Percentiles rank a stretch among this genome's conserved stretches.
phyloP scores from a whole-genome alignment of 305 asterid species.

The Fraxinus sp. region DNA sequence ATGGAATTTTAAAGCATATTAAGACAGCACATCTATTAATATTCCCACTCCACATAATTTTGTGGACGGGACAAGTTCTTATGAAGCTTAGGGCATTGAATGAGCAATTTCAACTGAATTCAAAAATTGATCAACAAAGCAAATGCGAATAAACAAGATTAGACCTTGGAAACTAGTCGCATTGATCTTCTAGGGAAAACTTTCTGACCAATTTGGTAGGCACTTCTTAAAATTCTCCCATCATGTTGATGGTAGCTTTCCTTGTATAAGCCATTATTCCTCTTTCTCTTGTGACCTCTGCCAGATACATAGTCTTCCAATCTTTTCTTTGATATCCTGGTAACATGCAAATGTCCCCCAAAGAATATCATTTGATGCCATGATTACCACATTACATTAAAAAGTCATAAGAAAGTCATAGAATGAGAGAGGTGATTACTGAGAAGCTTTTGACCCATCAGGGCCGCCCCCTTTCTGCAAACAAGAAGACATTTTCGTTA shows the following conservation, averaged over 20 bases:
- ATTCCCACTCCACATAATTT: neutral
- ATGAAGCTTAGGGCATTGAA: neutral
- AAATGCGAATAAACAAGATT: neutral
- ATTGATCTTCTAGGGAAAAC: constrained; percentile 26
- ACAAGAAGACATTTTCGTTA: constrained; percentile 1
- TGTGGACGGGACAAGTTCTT: neutral
- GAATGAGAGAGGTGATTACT: constrained; percentile 22
- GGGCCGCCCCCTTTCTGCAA: constrained; percentile 20
- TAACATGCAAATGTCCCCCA: constrained; percentile 12
- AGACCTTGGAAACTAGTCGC: constrained; percentile 30
- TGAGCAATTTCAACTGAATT: neutral
- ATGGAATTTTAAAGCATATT: neutral
- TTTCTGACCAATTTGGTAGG: constrained; percentile 13
- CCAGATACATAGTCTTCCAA: constrained; percentile 3
- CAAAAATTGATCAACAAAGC: neutral
- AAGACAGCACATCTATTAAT: neutral
- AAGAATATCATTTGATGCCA: constrained; percentile 4
- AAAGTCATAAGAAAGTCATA: neutral
- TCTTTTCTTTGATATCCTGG: constrained; percentile 22
- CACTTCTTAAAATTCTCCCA: constrained; percentile 36
- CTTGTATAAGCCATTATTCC: constrained; percentile 14
- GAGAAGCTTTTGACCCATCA: constrained; percentile 6
- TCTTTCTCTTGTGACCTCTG: constrained; percentile 28
- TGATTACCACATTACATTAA: neutral
- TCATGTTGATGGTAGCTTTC: constrained; percentile 5